Conservation (phyloP, 2,329 filamentous ascomycete genomes). For the Sporothrix humicola region DNA sequence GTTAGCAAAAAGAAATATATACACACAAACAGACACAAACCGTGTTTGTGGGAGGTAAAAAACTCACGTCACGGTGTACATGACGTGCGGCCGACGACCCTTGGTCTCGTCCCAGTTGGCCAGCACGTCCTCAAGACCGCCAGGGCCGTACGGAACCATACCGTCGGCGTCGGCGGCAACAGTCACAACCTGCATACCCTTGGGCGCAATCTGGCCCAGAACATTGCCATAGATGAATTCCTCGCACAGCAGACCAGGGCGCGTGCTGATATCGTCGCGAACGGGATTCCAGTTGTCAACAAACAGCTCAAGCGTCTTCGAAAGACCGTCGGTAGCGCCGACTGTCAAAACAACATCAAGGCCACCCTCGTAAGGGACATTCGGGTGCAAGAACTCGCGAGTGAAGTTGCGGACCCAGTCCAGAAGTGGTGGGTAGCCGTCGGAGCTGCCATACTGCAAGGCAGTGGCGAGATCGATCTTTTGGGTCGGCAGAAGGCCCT, state of each 20-base stretch:
- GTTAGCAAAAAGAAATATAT: constrained; percentile 3
- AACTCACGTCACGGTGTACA: constrained; percentile 88
- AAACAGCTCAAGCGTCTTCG: constrained; percentile 77
- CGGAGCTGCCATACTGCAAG: constrained; percentile 83
- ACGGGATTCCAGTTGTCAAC: constrained; percentile 74
- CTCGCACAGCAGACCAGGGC: constrained; percentile 81
- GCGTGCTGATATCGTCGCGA: constrained; percentile 66
- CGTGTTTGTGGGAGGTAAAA: not conserved
- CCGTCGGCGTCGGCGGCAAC: constrained; percentile 80
- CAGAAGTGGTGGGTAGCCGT: constrained; percentile 79
- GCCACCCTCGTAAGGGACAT: constrained; percentile 76
- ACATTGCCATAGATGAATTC: constrained; percentile 82
- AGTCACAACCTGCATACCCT: constrained; percentile 73
- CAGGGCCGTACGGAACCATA: constrained; percentile 75
- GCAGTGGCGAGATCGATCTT: constrained; percentile 83
- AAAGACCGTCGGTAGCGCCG: constrained; percentile 84
- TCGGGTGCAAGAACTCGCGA: constrained; percentile 76
- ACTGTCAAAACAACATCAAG: constrained; percentile 80
- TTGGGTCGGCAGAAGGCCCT: constrained; percentile 60
- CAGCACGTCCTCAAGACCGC: constrained; percentile 77
- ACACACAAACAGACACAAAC: no score
- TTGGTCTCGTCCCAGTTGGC: constrained; percentile 78
- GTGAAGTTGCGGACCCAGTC: constrained; percentile 81
- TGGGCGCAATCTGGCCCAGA: constrained; percentile 68
- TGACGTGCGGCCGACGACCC: constrained; percentile 78